phyloP scores from a whole-genome alignment of 371 early-diverging fungal species.

The Rhizopus arrhizus region DNA sequence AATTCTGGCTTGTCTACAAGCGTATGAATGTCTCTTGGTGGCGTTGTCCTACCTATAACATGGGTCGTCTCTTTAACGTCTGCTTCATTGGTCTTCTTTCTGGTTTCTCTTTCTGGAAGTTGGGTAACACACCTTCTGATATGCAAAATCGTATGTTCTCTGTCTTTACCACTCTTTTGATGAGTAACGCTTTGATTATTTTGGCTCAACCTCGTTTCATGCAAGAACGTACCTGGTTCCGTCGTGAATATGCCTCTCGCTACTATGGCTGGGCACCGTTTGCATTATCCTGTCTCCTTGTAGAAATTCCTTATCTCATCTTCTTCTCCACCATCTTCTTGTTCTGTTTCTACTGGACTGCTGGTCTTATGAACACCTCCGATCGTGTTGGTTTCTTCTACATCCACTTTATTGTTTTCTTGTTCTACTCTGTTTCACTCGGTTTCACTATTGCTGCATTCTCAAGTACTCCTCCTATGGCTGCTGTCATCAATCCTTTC shows the following conservation, averaged over 20 bases:
- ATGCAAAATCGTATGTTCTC: slow-evolving; percentile 73
- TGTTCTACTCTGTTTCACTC: slow-evolving; percentile 67
- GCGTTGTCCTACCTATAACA: slow-evolving; percentile 69
- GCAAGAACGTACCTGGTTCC: slow-evolving; percentile 68
- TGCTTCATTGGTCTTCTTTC: slow-evolving; percentile 59
- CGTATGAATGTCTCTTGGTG: slow-evolving; percentile 68
- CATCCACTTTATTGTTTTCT: slow-evolving; percentile 59
- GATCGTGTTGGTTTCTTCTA: slow-evolving; percentile 64
- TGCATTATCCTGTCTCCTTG: slow-evolving; percentile 52
- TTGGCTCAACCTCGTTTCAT: slow-evolving; percentile 76
- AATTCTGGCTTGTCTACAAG: slow-evolving; percentile 58
- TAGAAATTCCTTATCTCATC: slow-evolving; percentile 64
- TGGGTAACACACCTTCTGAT: slow-evolving; percentile 57
- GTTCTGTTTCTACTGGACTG: slow-evolving; percentile 73
- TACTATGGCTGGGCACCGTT: slow-evolving; percentile 76
- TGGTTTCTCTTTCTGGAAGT: slow-evolving; percentile 76
- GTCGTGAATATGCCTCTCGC: slow-evolving; percentile 71
- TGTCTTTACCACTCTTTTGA: slow-evolving; percentile 68
- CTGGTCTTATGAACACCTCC: slow-evolving; percentile 55
- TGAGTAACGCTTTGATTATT: slow-evolving; percentile 71
- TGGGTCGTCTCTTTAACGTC: slow-evolving; percentile 61
- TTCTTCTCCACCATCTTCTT: slow-evolving; percentile 60
- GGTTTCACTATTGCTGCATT: slow-evolving; percentile 59
- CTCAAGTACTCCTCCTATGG: slow-evolving; percentile 61
- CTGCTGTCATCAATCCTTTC: slow-evolving; percentile 74